Evolutionary conservation across 1,284 basidiomycete species (phyloP), one percentile per base, ranked within the genome.

Genomic region (Paramarasmius palmivorus): DNA sequence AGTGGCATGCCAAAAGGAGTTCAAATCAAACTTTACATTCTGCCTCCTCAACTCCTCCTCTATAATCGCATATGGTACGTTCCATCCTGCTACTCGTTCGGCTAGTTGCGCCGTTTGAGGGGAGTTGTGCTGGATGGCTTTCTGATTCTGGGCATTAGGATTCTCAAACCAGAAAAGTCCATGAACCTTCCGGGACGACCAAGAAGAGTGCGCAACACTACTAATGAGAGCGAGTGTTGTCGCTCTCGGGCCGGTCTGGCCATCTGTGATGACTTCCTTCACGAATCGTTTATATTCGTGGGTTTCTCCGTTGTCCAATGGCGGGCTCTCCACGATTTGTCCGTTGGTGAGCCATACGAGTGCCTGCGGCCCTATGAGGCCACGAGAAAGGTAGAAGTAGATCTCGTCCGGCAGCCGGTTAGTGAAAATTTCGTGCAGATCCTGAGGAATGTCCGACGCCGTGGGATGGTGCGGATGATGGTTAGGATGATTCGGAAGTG

Each of bases 11-110:
- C 32, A 42, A 35, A 44, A 44, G 38, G 49, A 39, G 53, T 38
- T 46, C 41, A 51, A 52, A 20, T 54, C 48, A 45, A 53, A 47
- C 61, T 39, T 79, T 69, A 96, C 95, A 69, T 95, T 94, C 75
- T 99, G 97, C 68, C 95, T 82, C 68, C 96, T 83, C 61, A 99
- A 74, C 74, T 99, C 96, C 65, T 97, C 93, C 69, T 98, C 95
- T 45, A 99, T 88, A 50, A 94, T 80, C 37, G 81, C 72, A 59
- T 91, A 93, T 5, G 89, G 82, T 4, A 99, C 95, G 62, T 92
- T 90, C 97, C 97, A 99, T n/a, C 88, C 86, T 1, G 85, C 76
- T 34, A 97, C 92, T 50, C 93, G 82, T 62, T 96, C 92, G 55
- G 93, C 89, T 25, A 98, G 81, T 67, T 92, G 89, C 49, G 85